Percentiles rank a stretch among this genome's conserved stretches.
Conservation (phyloP, 2,329 filamentous ascomycete species). For the Fusarium tricinctum region DNA sequence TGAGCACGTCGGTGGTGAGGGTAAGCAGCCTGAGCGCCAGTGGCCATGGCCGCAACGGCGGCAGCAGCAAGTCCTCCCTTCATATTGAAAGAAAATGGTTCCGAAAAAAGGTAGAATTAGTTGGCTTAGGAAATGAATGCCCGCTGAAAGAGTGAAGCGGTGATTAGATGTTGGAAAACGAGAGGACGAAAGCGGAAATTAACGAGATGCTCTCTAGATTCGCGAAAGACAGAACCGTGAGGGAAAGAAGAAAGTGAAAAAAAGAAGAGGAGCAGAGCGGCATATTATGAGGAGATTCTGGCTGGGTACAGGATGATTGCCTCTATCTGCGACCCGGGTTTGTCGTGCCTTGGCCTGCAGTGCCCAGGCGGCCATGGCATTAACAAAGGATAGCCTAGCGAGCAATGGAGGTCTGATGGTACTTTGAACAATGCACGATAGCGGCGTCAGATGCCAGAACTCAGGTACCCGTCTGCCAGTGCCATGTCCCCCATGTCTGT, state of each 20-base stretch:
- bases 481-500: slow-evolving; percentile 13
- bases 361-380: slow-evolving; percentile 37
- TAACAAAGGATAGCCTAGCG: slow-evolving; percentile 38
- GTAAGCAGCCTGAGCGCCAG: slow-evolving; percentile 67
- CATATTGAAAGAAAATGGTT: slow-evolving; percentile 69
- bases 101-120: slow-evolving; percentile 42
- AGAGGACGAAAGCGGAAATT: slow-evolving; percentile 65
- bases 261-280: slow-evolving; percentile 49
- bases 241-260: slow-evolving; percentile 53
- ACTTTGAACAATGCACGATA: slow-evolving; percentile 37
- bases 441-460: slow-evolving; percentile 29
- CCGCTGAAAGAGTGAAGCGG: slow-evolving; percentile 93
- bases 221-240: slow-evolving; percentile 63
- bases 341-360: slow-evolving; percentile 43
- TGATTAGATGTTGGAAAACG: slow-evolving; percentile 62
- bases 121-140: slow-evolving; percentile 71
- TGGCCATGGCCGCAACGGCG: slow-evolving; percentile 72
- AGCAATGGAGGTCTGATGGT: slow-evolving; percentile 40
- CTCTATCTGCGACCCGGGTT: slow-evolving; percentile 26
- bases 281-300: slow-evolving; percentile 47
- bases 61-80: slow-evolving; percentile 78
- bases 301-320: slow-evolving; percentile 61
- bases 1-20: slow-evolving; percentile 74
- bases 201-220: slow-evolving; percentile 63
- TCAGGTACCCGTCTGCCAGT: slow-evolving; percentile 39